Conservation (phyloP, 192 early-diverging fungal species). For the Ambispora gerdemannii region DNA sequence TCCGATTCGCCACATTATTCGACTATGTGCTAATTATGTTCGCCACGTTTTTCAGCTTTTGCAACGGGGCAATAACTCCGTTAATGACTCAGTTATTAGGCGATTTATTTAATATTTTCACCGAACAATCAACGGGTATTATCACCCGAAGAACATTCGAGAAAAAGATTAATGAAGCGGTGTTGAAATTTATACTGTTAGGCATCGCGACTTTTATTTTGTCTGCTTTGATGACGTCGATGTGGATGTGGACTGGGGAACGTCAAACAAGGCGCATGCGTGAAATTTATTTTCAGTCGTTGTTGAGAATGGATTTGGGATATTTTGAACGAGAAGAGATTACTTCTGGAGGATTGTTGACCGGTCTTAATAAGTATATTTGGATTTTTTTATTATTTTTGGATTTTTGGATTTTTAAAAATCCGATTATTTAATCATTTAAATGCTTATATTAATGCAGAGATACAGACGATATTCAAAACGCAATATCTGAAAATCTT, state of each 20-base stretch:
- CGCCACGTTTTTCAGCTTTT: conserved; percentile 10
- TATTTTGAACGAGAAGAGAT: conserved; percentile 70
- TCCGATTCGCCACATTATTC: conserved; percentile 12
- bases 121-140: not conserved
- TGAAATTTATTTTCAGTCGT: conserved; percentile 58
- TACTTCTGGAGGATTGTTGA: conserved; percentile 66
- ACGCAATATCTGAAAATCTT: conserved; percentile 10
- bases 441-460: not conserved
- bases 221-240: conserved; percentile 7
- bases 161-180: not conserved
- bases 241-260: conserved; percentile 49
- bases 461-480: conserved; percentile 14
- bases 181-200: conserved; percentile 41
- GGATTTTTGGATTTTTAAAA: conserved; percentile 19
- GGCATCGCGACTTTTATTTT: conserved; percentile 37
- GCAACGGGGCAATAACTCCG: not conserved
- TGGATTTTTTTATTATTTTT: conserved; percentile 32
- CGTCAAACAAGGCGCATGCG: conserved; percentile 60
- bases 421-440: not conserved
- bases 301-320: conserved; percentile 65
- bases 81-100: conserved; percentile 21
- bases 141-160: conserved; percentile 5
- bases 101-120: conserved; percentile 16
- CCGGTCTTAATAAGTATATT: conserved; percentile 70
- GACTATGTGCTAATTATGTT: conserved; percentile 24